Conservation (phyloP, 2,329 filamentous ascomycete genomes). For the Falciphora oryzae region DNA sequence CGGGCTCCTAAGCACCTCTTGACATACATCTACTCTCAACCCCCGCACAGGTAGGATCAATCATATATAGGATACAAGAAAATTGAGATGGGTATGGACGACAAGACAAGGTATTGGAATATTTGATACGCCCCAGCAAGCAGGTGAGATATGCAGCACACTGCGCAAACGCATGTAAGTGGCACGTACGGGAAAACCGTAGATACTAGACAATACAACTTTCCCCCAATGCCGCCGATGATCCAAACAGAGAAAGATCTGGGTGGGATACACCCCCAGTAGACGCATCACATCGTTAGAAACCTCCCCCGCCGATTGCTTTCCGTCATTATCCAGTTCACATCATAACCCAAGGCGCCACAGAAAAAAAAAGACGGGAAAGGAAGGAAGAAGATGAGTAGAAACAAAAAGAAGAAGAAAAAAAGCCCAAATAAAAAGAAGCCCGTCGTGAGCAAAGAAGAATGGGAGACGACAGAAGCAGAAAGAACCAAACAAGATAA, state of each 20-base stretch:
- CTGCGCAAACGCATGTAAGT: not conserved
- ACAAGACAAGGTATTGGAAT: not conserved
- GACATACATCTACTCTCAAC: too few species aligned
- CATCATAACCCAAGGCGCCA: slow-evolving; percentile 41
- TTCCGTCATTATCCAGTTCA: not conserved
- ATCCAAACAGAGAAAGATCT: slow-evolving; percentile 28
- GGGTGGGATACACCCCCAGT: slow-evolving; percentile 41
- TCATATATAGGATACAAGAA: too few species aligned
- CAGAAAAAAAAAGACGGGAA: slow-evolving; percentile 43
- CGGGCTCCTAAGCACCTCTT: too few species aligned
- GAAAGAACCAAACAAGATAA: not conserved
- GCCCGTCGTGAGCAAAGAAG: not conserved
- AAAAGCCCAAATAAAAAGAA: not conserved
- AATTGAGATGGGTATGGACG: too few species aligned
- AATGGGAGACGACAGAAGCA: not conserved
- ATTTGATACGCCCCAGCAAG: not conserved
- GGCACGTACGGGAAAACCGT: not conserved
- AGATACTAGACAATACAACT: slow-evolving; percentile 1
- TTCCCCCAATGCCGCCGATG: slow-evolving; percentile 1
- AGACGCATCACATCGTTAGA: not conserved
- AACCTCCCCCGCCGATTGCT: slow-evolving; percentile 31
- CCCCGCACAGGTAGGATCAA: too few species aligned
- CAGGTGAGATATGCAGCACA: not conserved
- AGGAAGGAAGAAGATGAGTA: not conserved
- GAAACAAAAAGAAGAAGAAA: not conserved